Evolutionary conservation across 179 eudicot species (phyloP), one percentile per base, ranked within the genome.

Genomic region (Silene coronaria): DNA sequence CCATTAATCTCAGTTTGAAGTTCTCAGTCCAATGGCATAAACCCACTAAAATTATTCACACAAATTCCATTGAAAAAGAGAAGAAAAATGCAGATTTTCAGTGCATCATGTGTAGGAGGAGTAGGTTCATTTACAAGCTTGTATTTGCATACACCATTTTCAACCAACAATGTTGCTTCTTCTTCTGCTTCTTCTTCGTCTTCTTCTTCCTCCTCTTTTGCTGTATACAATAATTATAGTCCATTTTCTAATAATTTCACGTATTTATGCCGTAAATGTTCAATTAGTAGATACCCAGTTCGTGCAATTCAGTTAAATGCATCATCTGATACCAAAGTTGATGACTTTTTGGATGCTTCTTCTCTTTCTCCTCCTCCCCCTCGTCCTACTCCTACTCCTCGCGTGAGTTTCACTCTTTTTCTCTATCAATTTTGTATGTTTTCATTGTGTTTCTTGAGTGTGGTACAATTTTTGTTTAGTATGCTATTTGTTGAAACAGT

Each of bases 341-440:
- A 78, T 55, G 86, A 74, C 30, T 81, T 73, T 66, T 36, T 78
- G 69, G 80, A 77, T 82, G 79, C 48, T 71, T 42, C 74, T 17
- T 36, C 74, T 46, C 11, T 76, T 5, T 62, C 77, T 21, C 77
- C 74, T 77, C 6, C 83, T 81, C 69, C 76, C 71, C 2, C 75
- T 60, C 21, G 51, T 38, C 61, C 83, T n/a, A 22, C 77, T 66
- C 70, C 78, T 22, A 76, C 78, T 21, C 76, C 81, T 80, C 87
- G 87, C 90, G 97, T 92, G 89, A 68, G 93, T 79, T 38, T 77
- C 65, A 60, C 60, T 67, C 67, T 70, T 27, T 60, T 28, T 59
- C 55, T 38, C 7, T 71, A 0, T 10, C 1, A 30, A 57, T 30
- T 48, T 3, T 2, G 17, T 48, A 48, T 46, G 46, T 58, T 5